These are phyloP conservation scores for Leishmania gerbilli DNA, from an alignment of 208 protist species.

Conservation along the genomic window DNA sequence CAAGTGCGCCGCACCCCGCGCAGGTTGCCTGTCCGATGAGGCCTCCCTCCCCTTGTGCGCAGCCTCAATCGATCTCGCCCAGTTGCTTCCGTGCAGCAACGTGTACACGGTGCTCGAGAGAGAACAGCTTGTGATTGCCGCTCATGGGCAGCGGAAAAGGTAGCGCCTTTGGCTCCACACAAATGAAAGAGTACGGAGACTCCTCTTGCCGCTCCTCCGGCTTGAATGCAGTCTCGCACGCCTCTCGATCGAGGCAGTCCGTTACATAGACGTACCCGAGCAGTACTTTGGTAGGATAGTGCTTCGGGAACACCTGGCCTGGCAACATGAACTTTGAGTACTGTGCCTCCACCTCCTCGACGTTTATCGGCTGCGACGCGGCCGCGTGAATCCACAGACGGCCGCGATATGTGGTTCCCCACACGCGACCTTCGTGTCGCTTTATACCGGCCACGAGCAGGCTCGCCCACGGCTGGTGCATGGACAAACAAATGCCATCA, in stretches of 20 bases:
- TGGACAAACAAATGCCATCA: slow-evolving; percentile 86
- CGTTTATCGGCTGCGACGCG: slow-evolving; percentile 58
- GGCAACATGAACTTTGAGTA: slow-evolving; percentile 67
- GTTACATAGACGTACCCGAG: slow-evolving; percentile 91
- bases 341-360: slow-evolving; percentile 71
- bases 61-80: slow-evolving; percentile 40
- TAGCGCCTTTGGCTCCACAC: slow-evolving; percentile 68
- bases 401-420: slow-evolving; percentile 86
- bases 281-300: slow-evolving; percentile 90
- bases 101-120: slow-evolving; percentile 74
- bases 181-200: slow-evolving; percentile 91
- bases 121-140: slow-evolving; percentile 92
- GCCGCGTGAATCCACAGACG: slow-evolving; percentile 93
- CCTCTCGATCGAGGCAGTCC: slow-evolving; percentile 70
- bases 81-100: slow-evolving; percentile 79
- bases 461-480: slow-evolving; percentile 95
- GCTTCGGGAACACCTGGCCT: slow-evolving; percentile 63
- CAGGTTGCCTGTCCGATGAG: not conserved
- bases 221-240: slow-evolving; percentile 57
- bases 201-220: slow-evolving; percentile 73
- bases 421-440: slow-evolving; percentile 88
- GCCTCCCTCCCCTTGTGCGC: not conserved
- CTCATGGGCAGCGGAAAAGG: slow-evolving; percentile 88
- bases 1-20: not conserved
- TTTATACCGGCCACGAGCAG: slow-evolving; percentile 93